Evolutionary conservation across 2,329 filamentous ascomycete species (phyloP).

Genomic region (Claviceps quebecensis): DNA sequence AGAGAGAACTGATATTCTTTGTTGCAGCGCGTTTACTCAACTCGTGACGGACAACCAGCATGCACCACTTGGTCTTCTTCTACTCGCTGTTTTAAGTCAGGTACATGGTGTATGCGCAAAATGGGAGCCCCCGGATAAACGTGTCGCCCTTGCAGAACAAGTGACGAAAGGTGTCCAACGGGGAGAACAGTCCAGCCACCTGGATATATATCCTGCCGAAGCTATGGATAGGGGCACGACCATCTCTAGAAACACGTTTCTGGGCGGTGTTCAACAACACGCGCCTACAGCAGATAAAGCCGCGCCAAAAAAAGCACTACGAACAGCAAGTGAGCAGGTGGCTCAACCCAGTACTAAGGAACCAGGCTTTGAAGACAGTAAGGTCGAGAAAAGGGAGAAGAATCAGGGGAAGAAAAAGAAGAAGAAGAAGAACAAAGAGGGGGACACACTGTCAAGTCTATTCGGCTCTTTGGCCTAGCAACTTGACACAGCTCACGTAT

Average conservation of each 20-base stretch:
- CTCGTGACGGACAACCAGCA: constrained; percentile 60
- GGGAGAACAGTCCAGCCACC: background rate
- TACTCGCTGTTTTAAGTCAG: constrained; percentile 51
- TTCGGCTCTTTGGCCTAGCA: constrained; percentile 41
- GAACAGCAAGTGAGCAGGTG: background rate
- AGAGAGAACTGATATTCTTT: background rate
- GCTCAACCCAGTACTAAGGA: background rate
- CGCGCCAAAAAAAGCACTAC: constrained; percentile 1
- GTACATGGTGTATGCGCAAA: constrained; percentile 31
- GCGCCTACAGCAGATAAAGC: no score
- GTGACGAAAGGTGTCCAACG: background rate
- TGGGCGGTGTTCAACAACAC: background rate
- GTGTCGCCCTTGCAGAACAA: background rate
- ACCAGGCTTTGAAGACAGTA: constrained; percentile 9
- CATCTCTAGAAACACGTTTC: constrained; percentile 15
- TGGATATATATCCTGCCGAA: background rate
- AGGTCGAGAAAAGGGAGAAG: constrained; percentile 27
- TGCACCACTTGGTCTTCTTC: constrained; percentile 53
- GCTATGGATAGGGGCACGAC: constrained; percentile 15
- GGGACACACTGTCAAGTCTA: constrained; percentile 59
- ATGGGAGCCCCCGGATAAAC: constrained; percentile 14
- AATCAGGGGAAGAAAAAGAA: constrained; percentile 21
- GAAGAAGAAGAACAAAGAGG: constrained; percentile 37
- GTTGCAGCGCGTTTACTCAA: constrained; percentile 47
- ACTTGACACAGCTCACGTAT: background rate